Base-by-base conservation (phyloP, 768 basidiomycete species). In the Mycena chlorophos region DNA sequence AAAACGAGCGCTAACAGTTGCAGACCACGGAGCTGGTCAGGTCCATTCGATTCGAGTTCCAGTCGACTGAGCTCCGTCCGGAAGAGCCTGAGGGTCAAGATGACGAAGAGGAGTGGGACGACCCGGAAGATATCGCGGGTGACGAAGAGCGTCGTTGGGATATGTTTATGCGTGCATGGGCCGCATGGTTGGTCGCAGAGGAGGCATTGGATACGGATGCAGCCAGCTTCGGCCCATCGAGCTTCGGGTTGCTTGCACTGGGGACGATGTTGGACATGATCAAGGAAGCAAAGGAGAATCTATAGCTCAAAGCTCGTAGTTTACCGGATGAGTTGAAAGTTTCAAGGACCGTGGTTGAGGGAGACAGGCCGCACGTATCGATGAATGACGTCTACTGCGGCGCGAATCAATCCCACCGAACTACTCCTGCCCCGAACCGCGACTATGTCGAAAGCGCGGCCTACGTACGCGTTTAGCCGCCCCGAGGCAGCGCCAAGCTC, bases 241-340 rank as follows among this genome's bases (percentile, higher is more conserved):
- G 76, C 58, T 81, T 80, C 47, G 78, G 79, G 10, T 54, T 77
- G 53, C 68, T 81, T 17, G 78, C 76, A 19, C 52, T 81, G 58
- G 74, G 75, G 12, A 61, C 68, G 23, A 70, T 80, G 61, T 62
- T 81, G 51, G 76, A 79, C 16, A 56, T 72, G 27, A 51, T 75
- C 23, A 76, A 74, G 51, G 69, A 69, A 43, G 63, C 63, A 17
- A 51, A 38, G 40, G n/a, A 42, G 13, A 42, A 19, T 19, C 13
- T 42, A 5, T 42, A n/a, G n/a, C n/a, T n/a, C n/a, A n/a, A n/a
- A n/a, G n/a, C n/a, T n/a, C n/a, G n/a, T n/a, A n/a, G n/a, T n/a
- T n/a, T n/a, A n/a, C n/a, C n/a, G n/a, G n/a, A n/a, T n/a, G n/a
- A n/a, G n/a, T n/a, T n/a, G n/a, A n/a, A n/a, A n/a, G n/a, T n/a